These are phyloP conservation scores for Phanerochaete sordida DNA, from an alignment of 768 basidiomycete species.

Conservation along the genomic window DNA sequence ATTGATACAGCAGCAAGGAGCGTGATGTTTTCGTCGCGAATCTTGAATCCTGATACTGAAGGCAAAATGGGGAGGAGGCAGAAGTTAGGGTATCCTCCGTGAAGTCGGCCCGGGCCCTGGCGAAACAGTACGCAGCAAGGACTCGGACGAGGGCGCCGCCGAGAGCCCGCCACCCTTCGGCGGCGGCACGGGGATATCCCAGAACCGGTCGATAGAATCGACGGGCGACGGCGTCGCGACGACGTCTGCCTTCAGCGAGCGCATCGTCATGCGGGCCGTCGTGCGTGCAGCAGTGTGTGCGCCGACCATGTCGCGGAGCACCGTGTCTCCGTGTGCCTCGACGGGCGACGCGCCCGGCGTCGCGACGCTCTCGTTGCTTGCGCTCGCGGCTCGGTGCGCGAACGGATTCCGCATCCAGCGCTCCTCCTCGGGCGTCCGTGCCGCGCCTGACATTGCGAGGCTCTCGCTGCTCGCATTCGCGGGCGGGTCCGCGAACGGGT, in stretches of 20 bases:
- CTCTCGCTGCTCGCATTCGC: no score
- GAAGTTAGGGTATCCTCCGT: neutral
- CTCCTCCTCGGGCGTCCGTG: neutral
- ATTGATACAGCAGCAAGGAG: neutral
- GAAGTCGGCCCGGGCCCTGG: neutral
- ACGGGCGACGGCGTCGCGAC: neutral
- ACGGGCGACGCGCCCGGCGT: neutral
- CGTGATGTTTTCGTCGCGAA: neutral
- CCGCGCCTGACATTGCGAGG: no score
- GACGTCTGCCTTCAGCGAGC: neutral
- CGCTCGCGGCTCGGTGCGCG: neutral
- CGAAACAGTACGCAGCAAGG: neutral
- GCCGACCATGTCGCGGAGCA: neutral
- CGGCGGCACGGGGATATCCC: neutral
- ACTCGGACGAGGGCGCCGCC: neutral
- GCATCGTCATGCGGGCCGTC: neutral
- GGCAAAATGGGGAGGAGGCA: neutral
- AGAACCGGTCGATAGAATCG: conserved; percentile 2
- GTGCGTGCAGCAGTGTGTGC: neutral
- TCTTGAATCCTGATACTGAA: neutral
- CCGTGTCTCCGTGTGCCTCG: neutral
- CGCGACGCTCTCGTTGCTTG: neutral
- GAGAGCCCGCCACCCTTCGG: no score
- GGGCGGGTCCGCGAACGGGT: neutral
- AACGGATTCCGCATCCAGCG: neutral